Conservation (phyloP, 1,139 yeast species). For the Kurtzmaniella quercitrusa region DNA sequence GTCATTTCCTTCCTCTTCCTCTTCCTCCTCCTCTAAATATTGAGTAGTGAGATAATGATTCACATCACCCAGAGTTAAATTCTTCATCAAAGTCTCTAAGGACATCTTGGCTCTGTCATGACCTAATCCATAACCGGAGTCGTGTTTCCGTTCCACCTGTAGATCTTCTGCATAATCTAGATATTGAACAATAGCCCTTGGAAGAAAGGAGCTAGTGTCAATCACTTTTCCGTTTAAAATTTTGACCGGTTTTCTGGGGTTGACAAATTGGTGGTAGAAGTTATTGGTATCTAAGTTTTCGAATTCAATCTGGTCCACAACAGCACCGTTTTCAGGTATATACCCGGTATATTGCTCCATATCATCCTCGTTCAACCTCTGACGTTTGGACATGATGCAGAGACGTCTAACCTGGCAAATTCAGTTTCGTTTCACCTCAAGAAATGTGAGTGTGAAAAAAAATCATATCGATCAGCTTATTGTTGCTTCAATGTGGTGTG, state of each 20-base stretch:
- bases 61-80: slow-evolving; percentile 35
- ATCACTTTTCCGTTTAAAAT: slow-evolving; percentile 20
- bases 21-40: slow-evolving; percentile 28
- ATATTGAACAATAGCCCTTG: slow-evolving; percentile 29
- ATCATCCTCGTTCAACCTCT: not conserved
- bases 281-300: slow-evolving; percentile 8
- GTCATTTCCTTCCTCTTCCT: slow-evolving; percentile 6
- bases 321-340: slow-evolving; percentile 6
- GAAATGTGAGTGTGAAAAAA: not conserved
- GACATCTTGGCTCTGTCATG: slow-evolving; percentile 45
- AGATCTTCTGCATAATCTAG: slow-evolving; percentile 31
- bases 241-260: slow-evolving; percentile 35
- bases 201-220: slow-evolving; percentile 25
- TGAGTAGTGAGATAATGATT: slow-evolving; percentile 64
- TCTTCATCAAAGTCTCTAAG: slow-evolving; percentile 42
- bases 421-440: not conserved
- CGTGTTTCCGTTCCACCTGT: slow-evolving; percentile 52
- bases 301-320: slow-evolving; percentile 11
- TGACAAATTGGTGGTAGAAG: slow-evolving; percentile 28
- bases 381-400: not conserved
- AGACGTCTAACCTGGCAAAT: not conserved
- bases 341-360: slow-evolving; percentile 8
- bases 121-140: slow-evolving; percentile 68
- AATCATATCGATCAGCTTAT: not conserved
- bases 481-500: no score